Conservation (phyloP, 2,329 filamentous ascomycete species). For the Pyrenophora graminea region DNA sequence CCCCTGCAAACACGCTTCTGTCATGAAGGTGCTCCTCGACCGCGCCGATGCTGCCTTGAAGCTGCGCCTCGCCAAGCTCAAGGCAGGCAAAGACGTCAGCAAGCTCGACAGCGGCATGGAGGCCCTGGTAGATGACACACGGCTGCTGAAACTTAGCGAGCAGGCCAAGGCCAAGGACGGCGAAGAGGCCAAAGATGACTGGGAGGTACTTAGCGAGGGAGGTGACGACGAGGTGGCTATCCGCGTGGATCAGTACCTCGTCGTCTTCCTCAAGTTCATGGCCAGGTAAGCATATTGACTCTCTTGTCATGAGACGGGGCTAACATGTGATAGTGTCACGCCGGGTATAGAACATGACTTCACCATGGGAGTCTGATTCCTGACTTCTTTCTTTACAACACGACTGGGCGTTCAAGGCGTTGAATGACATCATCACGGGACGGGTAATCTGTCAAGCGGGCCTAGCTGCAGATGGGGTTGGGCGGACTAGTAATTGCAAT, state of each 20-base stretch:
- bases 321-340: slow-evolving; percentile 76
- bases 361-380: slow-evolving; percentile 82
- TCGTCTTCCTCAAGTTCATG: slow-evolving; percentile 82
- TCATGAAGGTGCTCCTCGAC: slow-evolving; percentile 97
- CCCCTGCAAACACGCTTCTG: slow-evolving; percentile 93
- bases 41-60: slow-evolving; percentile 92
- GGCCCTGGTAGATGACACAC: slow-evolving; percentile 81
- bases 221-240: slow-evolving; percentile 79
- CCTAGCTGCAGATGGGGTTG: not conserved
- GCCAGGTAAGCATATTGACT: slow-evolving; percentile 44
- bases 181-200: slow-evolving; percentile 56
- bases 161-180: slow-evolving; percentile 50
- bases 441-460: slow-evolving; percentile 6
- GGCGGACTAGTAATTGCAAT: slow-evolving; percentile 1
- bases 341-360: slow-evolving; percentile 98
- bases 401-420: slow-evolving; percentile 2
- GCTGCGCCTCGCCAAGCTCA: slow-evolving; percentile 80
- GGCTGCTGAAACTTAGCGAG: slow-evolving; percentile 63
- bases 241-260: slow-evolving; percentile 84
- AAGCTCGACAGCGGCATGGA: slow-evolving; percentile 70
- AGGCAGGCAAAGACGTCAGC: slow-evolving; percentile 61
- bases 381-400: slow-evolving; percentile 1
- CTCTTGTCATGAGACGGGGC: slow-evolving; percentile 54
- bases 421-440: slow-evolving; percentile 7
- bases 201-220: slow-evolving; percentile 63